Evolutionary conservation across 768 basidiomycete species (phyloP), one percentile per base, ranked within the genome.

Genomic region (Coprinopsis strossmayeri): DNA sequence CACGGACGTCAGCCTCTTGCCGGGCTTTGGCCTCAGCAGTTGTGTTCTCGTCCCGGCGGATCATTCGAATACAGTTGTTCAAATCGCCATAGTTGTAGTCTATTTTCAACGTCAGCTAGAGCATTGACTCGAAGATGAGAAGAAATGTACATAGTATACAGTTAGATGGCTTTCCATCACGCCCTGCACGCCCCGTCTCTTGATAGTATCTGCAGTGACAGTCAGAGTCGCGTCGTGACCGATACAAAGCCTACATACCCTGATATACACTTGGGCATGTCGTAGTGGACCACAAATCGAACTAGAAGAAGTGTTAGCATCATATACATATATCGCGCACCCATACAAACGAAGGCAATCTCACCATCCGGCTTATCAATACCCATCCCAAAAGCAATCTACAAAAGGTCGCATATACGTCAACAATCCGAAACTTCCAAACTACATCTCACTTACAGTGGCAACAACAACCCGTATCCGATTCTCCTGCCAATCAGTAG

Each of bases 351-450:
- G n/a, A n/a, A n/a, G n/a, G n/a, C n/a, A n/a, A n/a, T n/a, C n/a
- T n/a, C 61, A 86, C 86, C 87, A 57, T 89, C 78, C 3, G 81
- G 64, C 63, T 94, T 93, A 64, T 94, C 90, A 43, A 95, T 90
- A 1, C 95, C 94, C 93, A 98, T 98, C 10, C 95, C 95, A 63
- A 98, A 98, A 0, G 93, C 93, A 55, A 93, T 81, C 91, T 93
- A 58, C 27, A 15, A 2, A 18, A 4, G 1, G 23, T 20, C 28
- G 7, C 37, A n/a, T 3, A 43, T 11, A 3, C 20, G 32, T 32
- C 15, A 27, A 3, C 12, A 48, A n/a, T n/a, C n/a, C n/a, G n/a
- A n/a, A n/a, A n/a, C n/a, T n/a, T n/a, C n/a, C n/a, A n/a, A n/a
- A n/a, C n/a, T n/a, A n/a, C n/a, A n/a, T n/a, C n/a, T n/a, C n/a